Evolutionary conservation across 495 filamentous ascomycete genomes (phyloP).

Genomic region (Neurospora sp.): DNA sequence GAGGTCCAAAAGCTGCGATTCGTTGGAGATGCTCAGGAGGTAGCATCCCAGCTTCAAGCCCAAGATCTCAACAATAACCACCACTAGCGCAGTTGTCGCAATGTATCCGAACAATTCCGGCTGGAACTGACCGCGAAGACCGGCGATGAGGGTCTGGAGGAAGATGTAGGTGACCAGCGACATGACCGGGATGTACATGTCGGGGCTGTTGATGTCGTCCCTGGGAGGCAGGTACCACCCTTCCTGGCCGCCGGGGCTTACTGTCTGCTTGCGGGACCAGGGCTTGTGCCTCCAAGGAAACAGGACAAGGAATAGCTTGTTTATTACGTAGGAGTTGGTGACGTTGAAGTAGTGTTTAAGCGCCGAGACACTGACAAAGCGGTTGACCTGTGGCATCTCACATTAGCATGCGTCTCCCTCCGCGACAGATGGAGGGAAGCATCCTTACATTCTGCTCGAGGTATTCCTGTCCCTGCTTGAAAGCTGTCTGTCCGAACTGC

Average conservation of each 20-base stretch:
- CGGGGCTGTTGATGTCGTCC: slow-evolving; percentile 93
- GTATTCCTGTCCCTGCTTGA: slow-evolving; percentile 81
- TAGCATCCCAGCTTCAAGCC: slow-evolving; percentile 88
- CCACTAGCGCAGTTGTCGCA: slow-evolving; percentile 69
- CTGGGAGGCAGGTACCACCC: slow-evolving; percentile 88
- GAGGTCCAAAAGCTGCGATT: slow-evolving; percentile 76
- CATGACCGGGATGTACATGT: slow-evolving; percentile 98
- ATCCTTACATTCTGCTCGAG: slow-evolving; percentile 77
- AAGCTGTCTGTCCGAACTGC: slow-evolving; percentile 85
- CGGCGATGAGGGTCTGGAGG: slow-evolving; percentile 77
- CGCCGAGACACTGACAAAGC: slow-evolving; percentile 81
- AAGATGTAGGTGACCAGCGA: slow-evolving; percentile 96
- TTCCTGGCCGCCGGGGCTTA: slow-evolving; percentile 58
- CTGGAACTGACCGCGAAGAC: slow-evolving; percentile 85
- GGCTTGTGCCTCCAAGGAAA: slow-evolving; percentile 97
- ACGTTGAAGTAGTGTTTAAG: slow-evolving; percentile 99
- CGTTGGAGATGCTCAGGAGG: slow-evolving; percentile 82
- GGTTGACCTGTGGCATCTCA: slow-evolving; percentile 55
- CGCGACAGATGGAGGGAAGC: not conserved
- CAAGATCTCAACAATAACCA: slow-evolving; percentile 78
- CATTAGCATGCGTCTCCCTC: not conserved
- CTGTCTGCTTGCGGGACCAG: slow-evolving; percentile 69
- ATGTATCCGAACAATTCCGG: slow-evolving; percentile 86
- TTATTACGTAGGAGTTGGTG: slow-evolving; percentile 81
- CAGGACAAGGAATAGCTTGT: slow-evolving; percentile 78